These are phyloP conservation scores for Chytriomyces hyalinus DNA, from an alignment of 192 early-diverging fungal species.

Conservation along the genomic window DNA sequence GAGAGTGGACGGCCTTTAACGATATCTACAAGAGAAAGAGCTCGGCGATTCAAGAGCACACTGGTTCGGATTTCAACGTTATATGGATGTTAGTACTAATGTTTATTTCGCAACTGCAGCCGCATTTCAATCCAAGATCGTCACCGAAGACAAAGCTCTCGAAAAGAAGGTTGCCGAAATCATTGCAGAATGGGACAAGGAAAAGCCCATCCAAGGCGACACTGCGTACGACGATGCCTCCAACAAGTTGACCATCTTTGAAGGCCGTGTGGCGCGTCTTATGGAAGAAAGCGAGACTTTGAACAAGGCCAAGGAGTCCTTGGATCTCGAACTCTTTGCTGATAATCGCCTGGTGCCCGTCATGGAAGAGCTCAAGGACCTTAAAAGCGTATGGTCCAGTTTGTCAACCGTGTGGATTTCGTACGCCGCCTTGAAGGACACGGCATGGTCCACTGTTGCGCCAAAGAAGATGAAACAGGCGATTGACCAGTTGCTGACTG, in stretches of 20 bases:
- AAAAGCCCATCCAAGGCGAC: constrained; percentile 93
- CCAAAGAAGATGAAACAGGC: constrained; percentile 89
- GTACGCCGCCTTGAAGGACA: constrained; percentile 85
- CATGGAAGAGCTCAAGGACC: constrained; percentile 88
- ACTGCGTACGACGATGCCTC: constrained; percentile 85
- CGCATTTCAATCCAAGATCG: constrained; percentile 90
- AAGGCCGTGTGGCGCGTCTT: constrained; percentile 77
- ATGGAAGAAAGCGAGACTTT: constrained; percentile 88
- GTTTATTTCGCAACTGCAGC: constrained; percentile 48
- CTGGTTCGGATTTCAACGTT: constrained; percentile 60
- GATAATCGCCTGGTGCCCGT: constrained; percentile 81
- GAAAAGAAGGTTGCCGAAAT: constrained; percentile 83
- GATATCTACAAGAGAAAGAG: constrained; percentile 92
- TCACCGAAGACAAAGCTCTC: constrained; percentile 88
- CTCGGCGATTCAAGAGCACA: constrained; percentile 91
- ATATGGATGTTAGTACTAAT: not conserved
- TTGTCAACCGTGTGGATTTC: constrained; percentile 82
- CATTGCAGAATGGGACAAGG: constrained; percentile 89
- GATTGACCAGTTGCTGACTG: constrained; percentile 79
- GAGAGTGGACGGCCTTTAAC: constrained; percentile 97
- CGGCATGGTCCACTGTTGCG: constrained; percentile 80
- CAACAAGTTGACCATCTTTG: constrained; percentile 82
- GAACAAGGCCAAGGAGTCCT: constrained; percentile 88
- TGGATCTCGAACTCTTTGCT: constrained; percentile 77
- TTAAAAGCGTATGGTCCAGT: constrained; percentile 91